phyloP scores from a whole-genome alignment of 2,329 filamentous ascomycete genomes.

The Stagonosporopsis chrysanthemi region DNA sequence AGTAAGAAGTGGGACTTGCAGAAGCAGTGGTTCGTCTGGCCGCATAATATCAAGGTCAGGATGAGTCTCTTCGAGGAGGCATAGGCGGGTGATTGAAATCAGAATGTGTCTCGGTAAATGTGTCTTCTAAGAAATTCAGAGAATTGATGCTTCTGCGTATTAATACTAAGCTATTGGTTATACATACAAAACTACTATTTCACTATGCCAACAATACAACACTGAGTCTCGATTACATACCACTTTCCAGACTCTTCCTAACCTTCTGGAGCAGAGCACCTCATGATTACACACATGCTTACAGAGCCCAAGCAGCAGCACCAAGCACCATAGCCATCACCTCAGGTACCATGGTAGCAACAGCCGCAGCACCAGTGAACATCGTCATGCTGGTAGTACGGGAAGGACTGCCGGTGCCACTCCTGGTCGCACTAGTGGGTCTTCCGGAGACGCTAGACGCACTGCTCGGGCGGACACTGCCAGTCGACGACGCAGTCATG shows the following conservation, averaged over 20 bases:
- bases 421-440: background rate
- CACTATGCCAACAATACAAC: too few species aligned
- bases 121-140: background rate
- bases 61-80: constrained; percentile 23
- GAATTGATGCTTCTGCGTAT: background rate
- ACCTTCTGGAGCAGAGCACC: background rate
- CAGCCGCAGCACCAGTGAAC: constrained; percentile 30
- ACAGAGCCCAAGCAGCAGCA: constrained; percentile 25
- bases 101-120: background rate
- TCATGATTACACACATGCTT: background rate
- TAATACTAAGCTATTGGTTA: constrained; percentile 1
- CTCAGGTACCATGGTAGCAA: constrained; percentile 15
- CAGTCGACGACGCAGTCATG: constrained; percentile 2
- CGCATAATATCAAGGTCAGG: constrained; percentile 43
- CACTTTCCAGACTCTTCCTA: background rate
- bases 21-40: constrained; percentile 54
- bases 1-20: constrained; percentile 50
- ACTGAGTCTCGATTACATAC: background rate
- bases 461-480: constrained; percentile 6
- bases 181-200: background rate
- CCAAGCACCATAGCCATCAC: constrained; percentile 23
- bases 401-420: constrained; percentile 1
- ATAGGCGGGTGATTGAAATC: background rate
- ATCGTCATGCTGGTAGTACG: constrained; percentile 11
- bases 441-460: background rate